Base-by-base conservation (phyloP, 805 yeast genomes). In the Komagataella pastoris region DNA sequence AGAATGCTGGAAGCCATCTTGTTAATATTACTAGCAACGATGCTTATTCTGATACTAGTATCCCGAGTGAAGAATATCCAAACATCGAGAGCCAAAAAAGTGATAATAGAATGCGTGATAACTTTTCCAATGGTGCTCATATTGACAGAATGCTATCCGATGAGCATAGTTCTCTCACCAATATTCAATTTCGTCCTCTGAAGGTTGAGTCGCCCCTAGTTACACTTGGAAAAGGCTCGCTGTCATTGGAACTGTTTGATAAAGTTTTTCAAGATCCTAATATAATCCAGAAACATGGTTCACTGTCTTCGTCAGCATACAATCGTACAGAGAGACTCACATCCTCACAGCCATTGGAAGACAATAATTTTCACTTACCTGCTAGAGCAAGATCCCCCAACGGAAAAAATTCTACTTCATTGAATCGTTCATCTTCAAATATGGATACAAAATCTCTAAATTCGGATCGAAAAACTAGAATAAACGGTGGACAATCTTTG, bases 201-300 rank as follows among this genome's bases (percentile, higher is more conserved):
- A 30, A 30, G 3, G 65, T 76, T 48, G 71, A 71, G 46, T 66
- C 78, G 3, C 73, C 78, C 0, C 54, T 77, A 21, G 71, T 67
- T 51, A 70, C 80, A 0, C 52, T 79, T 49, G 83, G 83, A 1
- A 63, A 68, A 47, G 83, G 83, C 2, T 66, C 70, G 23, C 64
- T 79, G 46, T 57, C 71, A 0, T 58, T 75, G 10, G 70, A 65
- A 18, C 52, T 58, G 48, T 67, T 67, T 54, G 58, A 52, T 12
- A 46, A 17, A 7, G 30, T 23, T 18, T 19, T 46, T 7, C n/a
- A 18, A 21, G 24, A 14, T n/a, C 17, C 47, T 14, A 18, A 18
- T 7, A 46, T 6, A n/a, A n/a, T 46, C 7, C 21, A 46, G 14
- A 24, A 46, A 21, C 47, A 46, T 18, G 47, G 47, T 6, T 30